Evolutionary conservation across 139 green algal species (phyloP).

Genomic region (Tetraselmis chui): DNA sequence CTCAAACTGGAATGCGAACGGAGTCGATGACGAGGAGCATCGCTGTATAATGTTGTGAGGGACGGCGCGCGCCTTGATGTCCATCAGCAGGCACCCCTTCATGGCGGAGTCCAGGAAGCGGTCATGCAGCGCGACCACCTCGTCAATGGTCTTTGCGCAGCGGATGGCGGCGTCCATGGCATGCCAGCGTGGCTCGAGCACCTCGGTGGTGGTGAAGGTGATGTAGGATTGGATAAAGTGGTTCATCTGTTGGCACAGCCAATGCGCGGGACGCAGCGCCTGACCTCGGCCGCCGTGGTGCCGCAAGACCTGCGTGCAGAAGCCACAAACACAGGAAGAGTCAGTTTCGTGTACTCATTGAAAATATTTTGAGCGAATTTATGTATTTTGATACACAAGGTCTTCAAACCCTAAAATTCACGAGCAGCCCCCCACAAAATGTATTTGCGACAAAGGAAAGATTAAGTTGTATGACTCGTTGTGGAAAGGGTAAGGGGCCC

Average conservation of each 20-base stretch:
- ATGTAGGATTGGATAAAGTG: background rate
- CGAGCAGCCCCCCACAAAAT: too few relatives aligned
- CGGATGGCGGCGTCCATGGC: background rate
- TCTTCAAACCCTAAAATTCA: too few relatives aligned
- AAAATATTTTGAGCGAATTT: too few relatives aligned
- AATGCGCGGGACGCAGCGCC: background rate
- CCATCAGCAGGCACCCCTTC: background rate
- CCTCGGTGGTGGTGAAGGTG: background rate
- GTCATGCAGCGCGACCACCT: background rate
- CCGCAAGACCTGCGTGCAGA: background rate
- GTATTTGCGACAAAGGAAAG: too few relatives aligned
- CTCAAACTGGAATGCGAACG: too few relatives aligned
- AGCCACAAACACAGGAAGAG: too few relatives aligned
- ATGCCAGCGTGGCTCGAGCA: background rate
- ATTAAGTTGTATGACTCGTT: too few relatives aligned
- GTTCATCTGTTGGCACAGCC: background rate
- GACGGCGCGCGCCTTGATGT: background rate
- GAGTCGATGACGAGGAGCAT: too few relatives aligned
- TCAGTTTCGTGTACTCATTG: too few relatives aligned
- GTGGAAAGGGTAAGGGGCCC: too few relatives aligned
- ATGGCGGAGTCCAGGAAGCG: background rate
- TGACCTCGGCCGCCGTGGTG: background rate
- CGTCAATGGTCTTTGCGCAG: background rate
- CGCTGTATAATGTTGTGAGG: too few relatives aligned
- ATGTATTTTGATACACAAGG: too few relatives aligned